Evolutionary conservation across 345 rosid species (phyloP).

Genomic region (Nephelium lappaceum): DNA sequence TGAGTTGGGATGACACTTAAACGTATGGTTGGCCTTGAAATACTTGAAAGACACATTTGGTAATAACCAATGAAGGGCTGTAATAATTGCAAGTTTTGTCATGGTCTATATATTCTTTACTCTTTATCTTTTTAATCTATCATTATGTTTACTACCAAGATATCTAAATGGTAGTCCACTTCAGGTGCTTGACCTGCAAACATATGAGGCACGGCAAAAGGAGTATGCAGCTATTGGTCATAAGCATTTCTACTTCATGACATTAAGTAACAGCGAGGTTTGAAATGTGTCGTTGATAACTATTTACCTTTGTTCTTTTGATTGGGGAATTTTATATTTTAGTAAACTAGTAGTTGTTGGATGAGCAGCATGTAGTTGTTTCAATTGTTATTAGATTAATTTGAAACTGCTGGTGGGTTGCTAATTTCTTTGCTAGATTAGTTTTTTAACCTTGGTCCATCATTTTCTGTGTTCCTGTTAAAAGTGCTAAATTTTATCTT

Average conservation of each 20-base stretch:
- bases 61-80: neutral
- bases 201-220: conserved; percentile 80
- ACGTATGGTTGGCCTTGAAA: neutral
- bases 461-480: conserved; percentile 4
- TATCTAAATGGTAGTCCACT: conserved; percentile 6
- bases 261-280: conserved; percentile 96
- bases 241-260: conserved; percentile 99
- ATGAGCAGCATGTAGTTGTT: conserved; percentile 1
- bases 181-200: conserved; percentile 96
- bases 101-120: neutral
- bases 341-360: neutral
- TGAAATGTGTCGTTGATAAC: conserved; percentile 22
- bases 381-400: neutral
- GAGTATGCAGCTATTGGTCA: conserved; percentile 91
- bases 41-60: neutral
- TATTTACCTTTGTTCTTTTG: neutral
- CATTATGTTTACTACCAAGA: neutral
- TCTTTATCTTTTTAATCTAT: neutral
- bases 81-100: neutral
- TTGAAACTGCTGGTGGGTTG: neutral
- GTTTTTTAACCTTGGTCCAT: neutral
- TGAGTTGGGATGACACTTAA: neutral
- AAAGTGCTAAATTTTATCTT: conserved; percentile 4
- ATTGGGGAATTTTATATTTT: conserved; percentile 7
- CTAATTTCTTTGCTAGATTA: neutral